A percentile compares a stretch with the other conserved stretches of the same genome.
Evolutionary conservation across 1,284 basidiomycete genomes (phyloP).

Genomic region (Laetiporus sulphureus): DNA sequence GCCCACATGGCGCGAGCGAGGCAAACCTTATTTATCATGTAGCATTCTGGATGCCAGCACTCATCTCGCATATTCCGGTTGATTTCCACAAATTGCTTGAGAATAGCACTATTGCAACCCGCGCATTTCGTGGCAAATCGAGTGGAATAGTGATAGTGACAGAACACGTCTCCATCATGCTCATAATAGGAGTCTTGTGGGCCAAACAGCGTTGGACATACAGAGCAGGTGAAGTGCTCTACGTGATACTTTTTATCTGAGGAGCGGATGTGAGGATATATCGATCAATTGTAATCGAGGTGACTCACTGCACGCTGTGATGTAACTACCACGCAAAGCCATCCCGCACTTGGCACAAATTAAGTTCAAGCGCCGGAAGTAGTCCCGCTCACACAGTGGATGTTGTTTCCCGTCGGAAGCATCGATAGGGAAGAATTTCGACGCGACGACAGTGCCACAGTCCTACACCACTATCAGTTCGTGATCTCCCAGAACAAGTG

Average conservation of each 20-base stretch:
- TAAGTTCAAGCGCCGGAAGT: slow-evolving; percentile 92
- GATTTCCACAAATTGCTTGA: slow-evolving; percentile 99
- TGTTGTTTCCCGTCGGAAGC: slow-evolving; percentile 79
- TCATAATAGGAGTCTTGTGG: slow-evolving; percentile 99
- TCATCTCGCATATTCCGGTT: slow-evolving; percentile 97
- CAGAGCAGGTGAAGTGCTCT: slow-evolving; percentile 98
- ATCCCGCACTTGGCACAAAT: slow-evolving; percentile 95
- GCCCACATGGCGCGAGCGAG: not conserved
- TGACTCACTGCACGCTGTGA: slow-evolving; percentile 96
- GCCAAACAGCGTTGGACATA: slow-evolving; percentile 94
- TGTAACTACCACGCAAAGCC: slow-evolving; percentile 95
- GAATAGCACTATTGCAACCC: slow-evolving; percentile 95
- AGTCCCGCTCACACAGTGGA: slow-evolving; percentile 97
- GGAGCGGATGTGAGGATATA: not conserved
- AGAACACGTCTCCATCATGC: slow-evolving; percentile 93
- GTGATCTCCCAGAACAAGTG: slow-evolving; percentile 6
- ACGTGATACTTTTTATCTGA: slow-evolving; percentile 98
- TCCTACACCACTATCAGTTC: slow-evolving; percentile 51
- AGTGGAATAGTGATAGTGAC: slow-evolving; percentile 98
- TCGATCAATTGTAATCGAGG: not conserved
- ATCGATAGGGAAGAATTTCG: slow-evolving; percentile 98
- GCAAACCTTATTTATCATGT: slow-evolving; percentile 96
- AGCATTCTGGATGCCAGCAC: slow-evolving; percentile 99
- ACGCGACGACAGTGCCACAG: slow-evolving; percentile 92
- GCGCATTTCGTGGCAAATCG: slow-evolving; percentile 98